Evolutionary conservation across 768 basidiomycete species (phyloP).

Genomic region (Termitomyces sp.): DNA sequence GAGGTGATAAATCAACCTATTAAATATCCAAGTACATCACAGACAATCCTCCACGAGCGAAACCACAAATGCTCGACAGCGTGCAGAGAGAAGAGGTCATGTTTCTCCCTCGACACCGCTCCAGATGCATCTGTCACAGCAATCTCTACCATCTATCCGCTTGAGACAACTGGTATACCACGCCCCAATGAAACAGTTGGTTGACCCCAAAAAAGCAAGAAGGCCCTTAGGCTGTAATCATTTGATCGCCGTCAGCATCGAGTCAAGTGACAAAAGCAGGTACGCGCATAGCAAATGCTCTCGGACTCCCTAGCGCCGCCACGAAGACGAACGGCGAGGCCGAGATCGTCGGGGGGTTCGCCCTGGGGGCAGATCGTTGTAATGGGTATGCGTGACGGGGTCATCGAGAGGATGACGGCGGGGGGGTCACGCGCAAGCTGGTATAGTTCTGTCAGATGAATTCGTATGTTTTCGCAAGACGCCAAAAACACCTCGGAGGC

Average conservation of each 20-base stretch:
- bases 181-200: background rate
- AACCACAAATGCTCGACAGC: too few species aligned
- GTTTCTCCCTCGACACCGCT: too few species aligned
- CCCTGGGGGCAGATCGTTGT: background rate
- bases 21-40: background rate
- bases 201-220: background rate
- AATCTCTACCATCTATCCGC: background rate
- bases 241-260: background rate
- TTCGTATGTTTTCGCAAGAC: background rate
- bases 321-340: background rate
- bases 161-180: background rate
- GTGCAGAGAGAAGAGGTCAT: background rate
- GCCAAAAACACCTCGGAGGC: background rate
- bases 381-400: background rate
- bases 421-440: background rate
- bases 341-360: background rate
- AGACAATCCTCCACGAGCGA: too few species aligned
- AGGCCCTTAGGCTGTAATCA: too few species aligned
- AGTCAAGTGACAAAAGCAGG: background rate
- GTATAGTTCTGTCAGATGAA: background rate
- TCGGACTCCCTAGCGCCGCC: background rate
- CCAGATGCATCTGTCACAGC: background rate
- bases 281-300: background rate
- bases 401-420: background rate
- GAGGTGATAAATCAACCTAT: background rate